These are phyloP conservation scores for Apiospora rasikravindrae DNA, from an alignment of 2,329 filamentous ascomycete genomes.

Conservation along the genomic window DNA sequence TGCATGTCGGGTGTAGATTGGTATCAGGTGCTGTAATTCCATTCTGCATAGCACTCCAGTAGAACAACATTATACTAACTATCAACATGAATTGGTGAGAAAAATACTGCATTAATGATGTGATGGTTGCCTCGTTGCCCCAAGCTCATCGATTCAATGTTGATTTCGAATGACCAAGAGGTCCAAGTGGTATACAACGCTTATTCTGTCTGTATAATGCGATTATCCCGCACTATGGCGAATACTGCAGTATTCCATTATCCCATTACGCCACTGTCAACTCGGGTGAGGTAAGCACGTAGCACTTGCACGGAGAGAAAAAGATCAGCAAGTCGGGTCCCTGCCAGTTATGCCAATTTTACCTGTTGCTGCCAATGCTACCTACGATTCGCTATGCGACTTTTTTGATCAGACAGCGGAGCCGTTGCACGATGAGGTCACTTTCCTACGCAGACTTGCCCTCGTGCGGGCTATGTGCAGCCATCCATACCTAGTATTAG, in stretches of 20 bases:
- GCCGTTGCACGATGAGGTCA: not conserved
- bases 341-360: not conserved
- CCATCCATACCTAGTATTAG: not conserved
- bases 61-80: no score
- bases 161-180: not conserved
- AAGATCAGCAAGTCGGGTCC: not conserved
- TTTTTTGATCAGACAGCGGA: slow-evolving; percentile 1
- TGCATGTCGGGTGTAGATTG: not conserved
- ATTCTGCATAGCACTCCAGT: no score
- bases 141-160: not conserved
- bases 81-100: no score
- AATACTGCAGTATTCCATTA: not conserved
- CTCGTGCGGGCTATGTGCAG: not conserved
- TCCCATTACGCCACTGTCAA: not conserved
- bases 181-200: not conserved
- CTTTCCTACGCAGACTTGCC: not conserved
- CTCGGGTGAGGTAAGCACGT: not conserved
- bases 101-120: not conserved
- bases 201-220: not conserved
- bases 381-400: not conserved
- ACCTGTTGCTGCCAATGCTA: not conserved
- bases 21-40: not conserved
- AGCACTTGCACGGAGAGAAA: no score
- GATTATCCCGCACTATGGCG: not conserved
- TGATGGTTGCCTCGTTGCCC: no score